Evolutionary conservation across 106 monocot species (phyloP).

Genomic region (Phalaenopsis equestris): DNA sequence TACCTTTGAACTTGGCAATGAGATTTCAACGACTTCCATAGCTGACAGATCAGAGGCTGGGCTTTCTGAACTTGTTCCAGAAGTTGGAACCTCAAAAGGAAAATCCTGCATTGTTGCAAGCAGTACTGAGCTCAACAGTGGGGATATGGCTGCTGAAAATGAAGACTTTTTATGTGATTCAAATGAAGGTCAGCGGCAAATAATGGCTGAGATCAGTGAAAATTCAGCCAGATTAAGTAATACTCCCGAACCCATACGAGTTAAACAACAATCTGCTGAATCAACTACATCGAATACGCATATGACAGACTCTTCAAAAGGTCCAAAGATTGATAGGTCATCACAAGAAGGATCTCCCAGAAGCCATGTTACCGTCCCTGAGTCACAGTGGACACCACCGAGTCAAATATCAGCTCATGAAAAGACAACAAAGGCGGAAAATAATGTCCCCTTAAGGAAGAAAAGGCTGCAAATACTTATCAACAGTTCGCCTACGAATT

Average conservation of each 20-base stretch:
- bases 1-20: neutral
- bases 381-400: conserved; percentile 59
- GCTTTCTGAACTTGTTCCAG: neutral
- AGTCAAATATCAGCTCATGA: conserved; percentile 46
- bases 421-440: conserved; percentile 37
- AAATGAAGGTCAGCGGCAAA: conserved; percentile 7
- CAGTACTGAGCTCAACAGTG: neutral
- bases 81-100: neutral
- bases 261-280: conserved; percentile 19
- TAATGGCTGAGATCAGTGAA: conserved; percentile 3
- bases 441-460: conserved; percentile 15
- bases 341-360: conserved; percentile 65
- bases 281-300: conserved; percentile 5
- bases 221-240: neutral
- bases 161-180: conserved; percentile 6
- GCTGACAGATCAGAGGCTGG: conserved; percentile 1
- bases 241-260: conserved; percentile 5
- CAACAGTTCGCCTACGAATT: conserved; percentile 43
- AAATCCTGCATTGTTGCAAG: neutral
- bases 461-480: conserved; percentile 20
- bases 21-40: neutral
- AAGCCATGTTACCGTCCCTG: conserved; percentile 38
- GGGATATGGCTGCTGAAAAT: conserved; percentile 16
- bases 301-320: conserved; percentile 14
- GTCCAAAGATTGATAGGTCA: conserved; percentile 8